These are phyloP conservation scores for Pythium graminicola DNA, from an alignment of 352 stramenopile genomes.

Conservation along the genomic window DNA sequence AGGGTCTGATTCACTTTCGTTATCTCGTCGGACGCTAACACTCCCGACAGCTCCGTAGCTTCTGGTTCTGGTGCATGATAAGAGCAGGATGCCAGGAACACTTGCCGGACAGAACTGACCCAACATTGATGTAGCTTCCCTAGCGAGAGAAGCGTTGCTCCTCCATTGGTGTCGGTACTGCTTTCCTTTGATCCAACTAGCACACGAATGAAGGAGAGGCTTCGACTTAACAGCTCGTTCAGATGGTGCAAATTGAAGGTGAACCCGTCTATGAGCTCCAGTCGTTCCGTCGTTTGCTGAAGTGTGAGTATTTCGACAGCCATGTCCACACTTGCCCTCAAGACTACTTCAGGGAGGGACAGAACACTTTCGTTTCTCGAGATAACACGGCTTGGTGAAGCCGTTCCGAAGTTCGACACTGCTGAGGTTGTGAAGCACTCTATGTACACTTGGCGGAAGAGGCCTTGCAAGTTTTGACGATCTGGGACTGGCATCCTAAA, in stretches of 20 bases:
- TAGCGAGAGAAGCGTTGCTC: constrained; percentile 36
- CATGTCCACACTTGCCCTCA: constrained; percentile 56
- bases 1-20: constrained; percentile 28
- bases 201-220: constrained; percentile 25
- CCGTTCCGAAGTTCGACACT: neutral
- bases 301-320: constrained; percentile 29
- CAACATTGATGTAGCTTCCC: constrained; percentile 59
- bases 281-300: constrained; percentile 23
- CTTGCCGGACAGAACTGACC: constrained; percentile 40
- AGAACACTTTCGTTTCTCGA: constrained; percentile 18
- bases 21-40: constrained; percentile 3
- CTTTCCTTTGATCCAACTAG: neutral
- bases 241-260: constrained; percentile 55
- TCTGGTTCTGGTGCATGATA: neutral
- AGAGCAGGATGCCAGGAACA: constrained; percentile 35
- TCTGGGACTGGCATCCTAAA: constrained; percentile 35
- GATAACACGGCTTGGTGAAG: neutral
- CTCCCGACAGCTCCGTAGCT: neutral
- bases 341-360: constrained; percentile 34
- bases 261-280: constrained; percentile 13
- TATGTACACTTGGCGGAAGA: constrained; percentile 46
- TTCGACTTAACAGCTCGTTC: constrained; percentile 31
- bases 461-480: constrained; percentile 37
- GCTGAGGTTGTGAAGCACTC: constrained; percentile 20
- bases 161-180: neutral